Evolutionary conservation across 177 flowering plant genomes (phyloP).

Genomic region (Tripterygium wilfordii): DNA sequence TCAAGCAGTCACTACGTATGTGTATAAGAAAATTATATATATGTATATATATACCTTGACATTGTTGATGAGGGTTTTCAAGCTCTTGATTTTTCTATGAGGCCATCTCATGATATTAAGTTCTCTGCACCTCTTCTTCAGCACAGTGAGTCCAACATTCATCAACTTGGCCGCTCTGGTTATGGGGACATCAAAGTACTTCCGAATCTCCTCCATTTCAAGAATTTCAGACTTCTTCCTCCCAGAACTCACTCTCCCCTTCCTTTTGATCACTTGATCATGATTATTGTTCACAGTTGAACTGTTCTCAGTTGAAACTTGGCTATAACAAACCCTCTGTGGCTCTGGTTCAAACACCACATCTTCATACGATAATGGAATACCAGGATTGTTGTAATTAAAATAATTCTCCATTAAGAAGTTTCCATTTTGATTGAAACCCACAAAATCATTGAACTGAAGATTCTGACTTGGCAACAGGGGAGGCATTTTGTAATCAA

Average conservation of each 20-base stretch:
- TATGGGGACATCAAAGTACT: slow-evolving; percentile 50
- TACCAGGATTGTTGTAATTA: too few species aligned
- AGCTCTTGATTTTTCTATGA: slow-evolving; percentile 64
- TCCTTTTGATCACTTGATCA: too few species aligned
- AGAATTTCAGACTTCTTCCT: slow-evolving; percentile 12
- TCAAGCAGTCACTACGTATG: too few species aligned
- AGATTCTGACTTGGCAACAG: too few species aligned
- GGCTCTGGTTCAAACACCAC: too few species aligned
- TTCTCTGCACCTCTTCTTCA: slow-evolving; percentile 71
- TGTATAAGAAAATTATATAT: too few species aligned
- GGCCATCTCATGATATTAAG: slow-evolving; percentile 65
- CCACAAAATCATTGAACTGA: too few species aligned
- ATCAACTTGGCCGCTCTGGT: slow-evolving; percentile 54
- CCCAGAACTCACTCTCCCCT: background rate
- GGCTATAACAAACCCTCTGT: too few species aligned
- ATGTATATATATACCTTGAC: slow-evolving; percentile 40
- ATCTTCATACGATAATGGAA: too few species aligned
- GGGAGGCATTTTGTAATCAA: too few species aligned
- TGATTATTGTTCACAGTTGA: background rate
- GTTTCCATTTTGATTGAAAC: too few species aligned
- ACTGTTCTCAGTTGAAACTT: background rate
- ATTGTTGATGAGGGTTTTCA: slow-evolving; percentile 51
- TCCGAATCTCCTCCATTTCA: slow-evolving; percentile 44
- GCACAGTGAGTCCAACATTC: slow-evolving; percentile 58
- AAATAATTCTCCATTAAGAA: too few species aligned